These are phyloP conservation scores for Scytalidium sp. DNA, from an alignment of 2,329 filamentous ascomycete species.

Conservation along the genomic window DNA sequence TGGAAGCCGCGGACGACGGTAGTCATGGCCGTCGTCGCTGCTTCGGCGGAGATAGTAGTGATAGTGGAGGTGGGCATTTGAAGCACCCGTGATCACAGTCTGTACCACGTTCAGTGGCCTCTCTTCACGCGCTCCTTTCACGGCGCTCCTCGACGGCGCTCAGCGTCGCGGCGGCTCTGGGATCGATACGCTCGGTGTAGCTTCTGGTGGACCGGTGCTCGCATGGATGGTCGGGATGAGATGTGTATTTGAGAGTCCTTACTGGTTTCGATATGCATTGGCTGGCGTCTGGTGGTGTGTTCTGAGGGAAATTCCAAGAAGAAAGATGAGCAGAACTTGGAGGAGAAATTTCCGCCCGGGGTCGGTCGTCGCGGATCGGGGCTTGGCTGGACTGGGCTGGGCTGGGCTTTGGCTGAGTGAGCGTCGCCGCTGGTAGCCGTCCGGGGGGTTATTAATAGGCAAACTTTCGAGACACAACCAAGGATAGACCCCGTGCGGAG, in stretches of 20 bases:
- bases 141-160: constrained; percentile 31
- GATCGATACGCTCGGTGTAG: constrained; percentile 30
- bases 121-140: constrained; percentile 13
- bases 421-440: too few species aligned
- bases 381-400: too few species aligned
- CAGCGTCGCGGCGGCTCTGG: constrained; percentile 29
- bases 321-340: background rate
- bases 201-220: constrained; percentile 26
- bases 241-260: constrained; percentile 14
- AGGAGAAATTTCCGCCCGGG: background rate
- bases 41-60: constrained; percentile 2
- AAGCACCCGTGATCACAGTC: constrained; percentile 1
- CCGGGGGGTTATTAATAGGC: too few species aligned
- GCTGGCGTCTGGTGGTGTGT: constrained; percentile 8
- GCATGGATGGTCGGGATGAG: constrained; percentile 24
- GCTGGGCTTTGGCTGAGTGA: background rate
- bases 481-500: too few species aligned
- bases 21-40: constrained; percentile 20
- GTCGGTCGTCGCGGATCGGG: background rate
- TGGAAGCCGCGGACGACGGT: constrained; percentile 29
- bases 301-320: too few species aligned
- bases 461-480: too few species aligned
- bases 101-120: background rate
- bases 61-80: background rate
- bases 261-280: constrained; percentile 31